Evolutionary conservation across 1,284 basidiomycete genomes (phyloP).

Genomic region (Tylopilus orsonianus): DNA sequence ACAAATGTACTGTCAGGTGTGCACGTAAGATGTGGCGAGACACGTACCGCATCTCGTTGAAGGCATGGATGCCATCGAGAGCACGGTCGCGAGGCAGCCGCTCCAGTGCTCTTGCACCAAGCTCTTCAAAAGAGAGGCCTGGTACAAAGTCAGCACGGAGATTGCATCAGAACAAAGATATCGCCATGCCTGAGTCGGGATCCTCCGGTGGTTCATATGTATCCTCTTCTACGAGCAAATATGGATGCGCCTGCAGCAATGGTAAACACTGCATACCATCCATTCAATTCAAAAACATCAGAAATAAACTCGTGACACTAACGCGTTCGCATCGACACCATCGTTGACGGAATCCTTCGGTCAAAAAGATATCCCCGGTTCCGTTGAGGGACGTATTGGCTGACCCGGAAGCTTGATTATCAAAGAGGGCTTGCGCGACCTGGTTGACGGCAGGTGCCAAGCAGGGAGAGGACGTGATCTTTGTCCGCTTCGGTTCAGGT

Average conservation of each 20-base stretch:
- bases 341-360: conserved; percentile 64
- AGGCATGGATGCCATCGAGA: conserved; percentile 77
- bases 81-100: conserved; percentile 71
- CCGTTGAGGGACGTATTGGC: conserved; percentile 31
- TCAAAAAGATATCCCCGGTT: conserved; percentile 70
- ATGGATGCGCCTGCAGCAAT: conserved; percentile 50
- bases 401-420: neutral
- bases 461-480: conserved; percentile 40
- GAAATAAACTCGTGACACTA: conserved; percentile 21
- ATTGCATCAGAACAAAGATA: neutral
- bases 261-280: conserved; percentile 49
- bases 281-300: conserved; percentile 3
- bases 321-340: conserved; percentile 73
- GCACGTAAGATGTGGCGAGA: no score
- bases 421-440: conserved; percentile 43
- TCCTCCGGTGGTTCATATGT: conserved; percentile 81
- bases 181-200: conserved; percentile 65
- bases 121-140: conserved; percentile 75
- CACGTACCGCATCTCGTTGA: conserved; percentile 73
- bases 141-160: conserved; percentile 1
- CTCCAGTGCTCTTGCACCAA: conserved; percentile 73
- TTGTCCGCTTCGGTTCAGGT: conserved; percentile 52
- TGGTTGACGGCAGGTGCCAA: conserved; percentile 50
- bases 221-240: conserved; percentile 73
- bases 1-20: neutral